A percentile compares a stretch with the other conserved stretches of the same genome.
phyloP scores from a whole-genome alignment of 2,329 filamentous ascomycete species.

The Xylariaceae sp. region DNA sequence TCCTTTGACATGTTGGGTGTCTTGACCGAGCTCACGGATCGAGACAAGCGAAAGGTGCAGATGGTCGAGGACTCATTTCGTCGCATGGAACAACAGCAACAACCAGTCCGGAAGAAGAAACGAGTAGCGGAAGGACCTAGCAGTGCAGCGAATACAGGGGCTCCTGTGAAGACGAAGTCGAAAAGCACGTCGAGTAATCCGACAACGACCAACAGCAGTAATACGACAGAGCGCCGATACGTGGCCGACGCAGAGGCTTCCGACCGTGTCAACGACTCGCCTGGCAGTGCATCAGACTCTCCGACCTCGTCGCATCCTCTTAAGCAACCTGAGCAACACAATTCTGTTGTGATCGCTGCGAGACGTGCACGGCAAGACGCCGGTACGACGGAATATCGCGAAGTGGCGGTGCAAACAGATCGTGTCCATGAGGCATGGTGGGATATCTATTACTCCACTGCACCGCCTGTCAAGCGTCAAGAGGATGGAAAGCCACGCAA shows the following conservation, averaged over 20 bases:
- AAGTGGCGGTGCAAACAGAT: slow-evolving; percentile 51
- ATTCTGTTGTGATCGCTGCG: slow-evolving; percentile 31
- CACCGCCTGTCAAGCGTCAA: slow-evolving; percentile 27
- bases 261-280: slow-evolving; percentile 50
- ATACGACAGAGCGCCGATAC: slow-evolving; percentile 40
- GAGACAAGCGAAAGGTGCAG: slow-evolving; percentile 62
- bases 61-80: slow-evolving; percentile 61
- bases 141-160: slow-evolving; percentile 21
- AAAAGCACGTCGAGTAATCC: slow-evolving; percentile 23
- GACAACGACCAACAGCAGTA: slow-evolving; percentile 29
- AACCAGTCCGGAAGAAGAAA: slow-evolving; percentile 57
- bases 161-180: slow-evolving; percentile 38
- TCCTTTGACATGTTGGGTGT: slow-evolving; percentile 56
- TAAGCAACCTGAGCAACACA: slow-evolving; percentile 29
- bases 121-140: slow-evolving; percentile 51
- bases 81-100: slow-evolving; percentile 56
- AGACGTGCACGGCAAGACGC: slow-evolving; percentile 38
- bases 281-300: slow-evolving; percentile 37
- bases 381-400: slow-evolving; percentile 41
- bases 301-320: slow-evolving; percentile 31
- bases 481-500: slow-evolving; percentile 36
- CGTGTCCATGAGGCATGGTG: slow-evolving; percentile 50
- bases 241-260: slow-evolving; percentile 47
- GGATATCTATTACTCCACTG: slow-evolving; percentile 24
- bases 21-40: slow-evolving; percentile 58